A percentile compares a stretch with the other conserved stretches of the same genome.
Conservation (phyloP, 2,329 filamentous ascomycete genomes). For the Pseudogymnoascus sp. region DNA sequence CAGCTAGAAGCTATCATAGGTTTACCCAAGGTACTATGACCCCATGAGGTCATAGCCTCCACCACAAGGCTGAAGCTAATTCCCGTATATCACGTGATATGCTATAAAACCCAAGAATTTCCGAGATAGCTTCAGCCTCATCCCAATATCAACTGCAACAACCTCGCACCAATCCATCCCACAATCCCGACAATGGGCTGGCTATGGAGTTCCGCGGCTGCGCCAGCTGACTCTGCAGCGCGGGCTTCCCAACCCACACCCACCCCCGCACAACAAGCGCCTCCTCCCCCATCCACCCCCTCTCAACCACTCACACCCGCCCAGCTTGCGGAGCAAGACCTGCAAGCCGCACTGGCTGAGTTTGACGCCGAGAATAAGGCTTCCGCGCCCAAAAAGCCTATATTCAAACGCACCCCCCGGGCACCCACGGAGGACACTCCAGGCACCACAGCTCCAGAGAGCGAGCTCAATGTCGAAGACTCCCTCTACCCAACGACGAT, state of each 20-base stretch:
- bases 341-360: conserved; percentile 29
- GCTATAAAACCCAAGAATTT: not conserved
- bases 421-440: conserved; percentile 12
- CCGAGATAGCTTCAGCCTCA: conserved; percentile 11
- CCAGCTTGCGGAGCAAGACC: conserved; percentile 27
- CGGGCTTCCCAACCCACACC: conserved; percentile 16
- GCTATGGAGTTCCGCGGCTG: conserved; percentile 40
- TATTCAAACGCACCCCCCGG: conserved; percentile 14
- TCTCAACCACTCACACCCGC: conserved; percentile 20
- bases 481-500: conserved; percentile 71
- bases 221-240: conserved; percentile 15
- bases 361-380: conserved; percentile 20
- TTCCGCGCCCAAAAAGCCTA: conserved; percentile 22
- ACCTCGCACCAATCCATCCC: not conserved
- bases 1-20: not conserved
- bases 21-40: not conserved
- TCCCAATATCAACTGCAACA: conserved; percentile 4
- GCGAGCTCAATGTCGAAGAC: conserved; percentile 44
- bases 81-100: not conserved
- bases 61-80: not conserved
- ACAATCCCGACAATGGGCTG: conserved; percentile 45
- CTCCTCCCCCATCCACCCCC: conserved; percentile 10
- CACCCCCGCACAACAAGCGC: conserved; percentile 14
- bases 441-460: not conserved
- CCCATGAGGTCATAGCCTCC: not conserved